Evolutionary conservation across 192 early-diverging fungal genomes (phyloP).

Genomic region (Obelidium mucronatum): DNA sequence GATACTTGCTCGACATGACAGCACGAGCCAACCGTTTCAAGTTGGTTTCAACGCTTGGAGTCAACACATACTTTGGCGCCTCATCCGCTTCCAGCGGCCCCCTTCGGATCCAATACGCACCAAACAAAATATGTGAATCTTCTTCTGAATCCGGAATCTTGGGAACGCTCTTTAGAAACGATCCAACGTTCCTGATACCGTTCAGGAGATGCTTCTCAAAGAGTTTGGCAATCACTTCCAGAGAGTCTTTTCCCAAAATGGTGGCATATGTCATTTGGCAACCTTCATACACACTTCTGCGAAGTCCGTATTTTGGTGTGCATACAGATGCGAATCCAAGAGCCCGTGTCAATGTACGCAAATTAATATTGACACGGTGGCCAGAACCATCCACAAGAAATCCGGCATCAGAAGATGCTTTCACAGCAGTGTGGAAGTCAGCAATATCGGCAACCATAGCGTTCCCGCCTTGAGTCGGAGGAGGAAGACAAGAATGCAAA

Average conservation of each 20-base stretch:
- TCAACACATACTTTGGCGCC: constrained; percentile 77
- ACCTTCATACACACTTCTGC: constrained; percentile 91
- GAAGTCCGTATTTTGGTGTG: constrained; percentile 76
- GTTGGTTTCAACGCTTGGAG: constrained; percentile 85
- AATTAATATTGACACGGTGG: constrained; percentile 86
- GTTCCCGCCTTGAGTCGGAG: constrained; percentile 64
- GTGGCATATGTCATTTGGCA: constrained; percentile 96
- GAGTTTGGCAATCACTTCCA: constrained; percentile 57
- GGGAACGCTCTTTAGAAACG: constrained; percentile 69
- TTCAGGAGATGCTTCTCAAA: constrained; percentile 68
- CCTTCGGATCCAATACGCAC: constrained; percentile 85
- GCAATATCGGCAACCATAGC: constrained; percentile 73
- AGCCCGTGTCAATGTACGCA: constrained; percentile 91
- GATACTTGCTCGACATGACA: constrained; percentile 87
- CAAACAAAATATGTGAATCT: constrained; percentile 71
- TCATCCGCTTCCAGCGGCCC: constrained; percentile 47
- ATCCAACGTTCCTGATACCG: constrained; percentile 59
- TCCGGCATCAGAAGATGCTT: constrained; percentile 72
- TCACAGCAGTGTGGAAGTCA: constrained; percentile 81
- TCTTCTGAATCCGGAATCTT: constrained; percentile 27
- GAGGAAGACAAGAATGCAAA: constrained; percentile 56
- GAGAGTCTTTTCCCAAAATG: constrained; percentile 77
- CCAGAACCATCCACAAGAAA: constrained; percentile 88
- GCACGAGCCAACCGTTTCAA: constrained; percentile 89
- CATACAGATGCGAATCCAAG: constrained; percentile 79